These are phyloP conservation scores for Mortierella sp. DNA, from an alignment of 371 early-diverging fungal genomes.

Conservation along the genomic window DNA sequence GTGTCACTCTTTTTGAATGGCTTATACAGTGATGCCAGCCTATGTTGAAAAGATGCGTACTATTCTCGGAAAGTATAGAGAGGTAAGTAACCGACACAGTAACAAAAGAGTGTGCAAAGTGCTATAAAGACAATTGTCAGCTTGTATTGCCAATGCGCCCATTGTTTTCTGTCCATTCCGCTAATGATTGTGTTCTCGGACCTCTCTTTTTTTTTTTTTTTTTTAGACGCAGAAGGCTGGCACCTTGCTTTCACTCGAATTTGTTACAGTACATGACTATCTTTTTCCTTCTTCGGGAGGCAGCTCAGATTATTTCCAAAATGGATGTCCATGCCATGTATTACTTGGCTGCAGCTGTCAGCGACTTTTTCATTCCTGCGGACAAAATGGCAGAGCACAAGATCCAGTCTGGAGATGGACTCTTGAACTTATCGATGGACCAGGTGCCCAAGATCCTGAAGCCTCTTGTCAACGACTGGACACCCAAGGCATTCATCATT, in stretches of 20 bases:
- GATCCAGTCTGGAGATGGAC: constrained; percentile 93
- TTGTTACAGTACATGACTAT: constrained; percentile 94
- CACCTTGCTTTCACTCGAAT: constrained; percentile 82
- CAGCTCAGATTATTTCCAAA: constrained; percentile 73
- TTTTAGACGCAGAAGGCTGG: constrained; percentile 65
- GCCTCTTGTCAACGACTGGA: constrained; percentile 94
- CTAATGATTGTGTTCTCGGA: too few species aligned
- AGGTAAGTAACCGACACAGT: constrained; percentile 49
- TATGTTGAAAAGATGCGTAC: constrained; percentile 70
- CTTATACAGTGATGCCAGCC: constrained; percentile 61
- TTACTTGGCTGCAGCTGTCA: constrained; percentile 98
- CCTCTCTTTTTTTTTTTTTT: background rate
- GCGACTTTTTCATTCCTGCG: constrained; percentile 96
- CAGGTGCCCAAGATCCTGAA: constrained; percentile 97
- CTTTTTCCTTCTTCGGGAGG: constrained; percentile 86
- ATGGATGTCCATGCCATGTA: constrained; percentile 83
- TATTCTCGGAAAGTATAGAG: constrained; percentile 71
- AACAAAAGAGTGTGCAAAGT: background rate
- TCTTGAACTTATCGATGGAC: constrained; percentile 85
- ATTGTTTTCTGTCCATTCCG: background rate
- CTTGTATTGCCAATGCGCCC: background rate
- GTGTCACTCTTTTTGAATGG: background rate
- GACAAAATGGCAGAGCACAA: constrained; percentile 87
- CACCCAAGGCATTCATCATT: constrained; percentile 84
- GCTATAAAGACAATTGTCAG: too few species aligned